These are phyloP conservation scores for Thelephora ganbajun DNA, from an alignment of 768 basidiomycete species.

Conservation along the genomic window DNA sequence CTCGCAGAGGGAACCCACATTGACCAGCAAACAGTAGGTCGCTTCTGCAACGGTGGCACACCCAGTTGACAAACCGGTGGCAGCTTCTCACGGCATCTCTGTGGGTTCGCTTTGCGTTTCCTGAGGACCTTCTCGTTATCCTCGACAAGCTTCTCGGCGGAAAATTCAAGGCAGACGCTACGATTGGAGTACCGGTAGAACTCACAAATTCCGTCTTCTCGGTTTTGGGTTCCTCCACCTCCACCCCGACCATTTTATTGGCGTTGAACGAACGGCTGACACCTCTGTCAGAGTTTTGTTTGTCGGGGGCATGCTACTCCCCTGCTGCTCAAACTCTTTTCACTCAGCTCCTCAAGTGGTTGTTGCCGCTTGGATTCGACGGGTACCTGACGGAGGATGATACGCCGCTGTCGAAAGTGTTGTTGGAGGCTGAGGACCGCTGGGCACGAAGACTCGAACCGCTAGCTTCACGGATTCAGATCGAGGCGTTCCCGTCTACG, in stretches of 20 bases:
- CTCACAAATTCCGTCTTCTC: too few relatives aligned
- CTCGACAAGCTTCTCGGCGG: slow-evolving; percentile 12
- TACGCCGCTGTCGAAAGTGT: slow-evolving; percentile 1
- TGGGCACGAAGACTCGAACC: not conserved
- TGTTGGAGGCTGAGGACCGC: not conserved
- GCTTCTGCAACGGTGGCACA: too few relatives aligned
- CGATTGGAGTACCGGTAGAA: too few relatives aligned
- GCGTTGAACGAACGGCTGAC: too few relatives aligned
- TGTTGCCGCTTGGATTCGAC: slow-evolving; percentile 14
- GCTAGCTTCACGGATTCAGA: not conserved
- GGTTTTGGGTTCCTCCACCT: too few relatives aligned
- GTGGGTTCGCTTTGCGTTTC: slow-evolving; percentile 46
- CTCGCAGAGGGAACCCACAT: too few relatives aligned
- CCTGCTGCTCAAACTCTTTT: not conserved
- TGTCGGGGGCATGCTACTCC: too few relatives aligned
- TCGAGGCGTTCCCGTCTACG: not conserved
- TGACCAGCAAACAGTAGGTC: too few relatives aligned
- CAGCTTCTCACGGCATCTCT: slow-evolving; percentile 12
- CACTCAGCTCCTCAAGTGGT: slow-evolving; percentile 18
- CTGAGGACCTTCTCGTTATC: slow-evolving; percentile 25
- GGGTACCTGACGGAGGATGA: not conserved
- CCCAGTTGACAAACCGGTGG: not conserved
- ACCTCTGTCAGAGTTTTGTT: too few relatives aligned
- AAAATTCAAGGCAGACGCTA: not conserved
- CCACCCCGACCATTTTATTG: too few relatives aligned